Conservation (phyloP, 345 rosid species). For the Stellera chamaejasme region DNA sequence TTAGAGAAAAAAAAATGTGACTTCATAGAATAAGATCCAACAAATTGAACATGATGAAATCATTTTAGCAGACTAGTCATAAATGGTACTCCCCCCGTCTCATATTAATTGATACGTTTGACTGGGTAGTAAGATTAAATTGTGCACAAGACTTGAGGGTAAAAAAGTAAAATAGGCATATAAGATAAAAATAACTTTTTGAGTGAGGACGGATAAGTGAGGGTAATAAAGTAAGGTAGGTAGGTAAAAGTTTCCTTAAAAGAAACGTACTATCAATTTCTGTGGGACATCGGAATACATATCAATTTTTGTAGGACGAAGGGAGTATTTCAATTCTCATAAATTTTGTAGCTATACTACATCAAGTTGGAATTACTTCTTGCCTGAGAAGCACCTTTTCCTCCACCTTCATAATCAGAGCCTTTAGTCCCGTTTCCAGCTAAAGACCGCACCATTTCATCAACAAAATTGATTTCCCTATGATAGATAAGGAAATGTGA, state of each 20-base stretch:
- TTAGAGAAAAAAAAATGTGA: neutral
- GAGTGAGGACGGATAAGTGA: too few species aligned
- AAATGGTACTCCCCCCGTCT: conserved; percentile 1
- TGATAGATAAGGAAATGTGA: conserved; percentile 8
- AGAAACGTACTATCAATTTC: too few species aligned
- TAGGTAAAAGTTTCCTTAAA: too few species aligned
- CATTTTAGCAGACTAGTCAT: conserved; percentile 3
- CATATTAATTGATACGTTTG: neutral
- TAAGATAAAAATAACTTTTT: too few species aligned
- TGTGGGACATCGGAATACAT: too few species aligned
- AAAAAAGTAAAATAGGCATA: neutral
- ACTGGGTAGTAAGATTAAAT: too few species aligned
- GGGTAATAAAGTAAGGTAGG: too few species aligned
- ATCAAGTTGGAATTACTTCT: conserved; percentile 14
- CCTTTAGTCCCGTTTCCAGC: conserved; percentile 98
- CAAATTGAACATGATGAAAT: conserved; percentile 3
- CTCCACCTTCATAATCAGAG: conserved; percentile 81
- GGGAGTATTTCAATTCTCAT: neutral
- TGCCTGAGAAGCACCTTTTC: conserved; percentile 67
- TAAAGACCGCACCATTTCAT: conserved; percentile 63
- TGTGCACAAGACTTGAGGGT: too few species aligned
- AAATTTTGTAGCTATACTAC: neutral
- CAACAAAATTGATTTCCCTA: conserved; percentile 89
- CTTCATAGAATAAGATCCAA: neutral
- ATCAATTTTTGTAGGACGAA: too few species aligned